Evolutionary conservation across 257 asterid genomes (phyloP).

Genomic region (Lantana camara): DNA sequence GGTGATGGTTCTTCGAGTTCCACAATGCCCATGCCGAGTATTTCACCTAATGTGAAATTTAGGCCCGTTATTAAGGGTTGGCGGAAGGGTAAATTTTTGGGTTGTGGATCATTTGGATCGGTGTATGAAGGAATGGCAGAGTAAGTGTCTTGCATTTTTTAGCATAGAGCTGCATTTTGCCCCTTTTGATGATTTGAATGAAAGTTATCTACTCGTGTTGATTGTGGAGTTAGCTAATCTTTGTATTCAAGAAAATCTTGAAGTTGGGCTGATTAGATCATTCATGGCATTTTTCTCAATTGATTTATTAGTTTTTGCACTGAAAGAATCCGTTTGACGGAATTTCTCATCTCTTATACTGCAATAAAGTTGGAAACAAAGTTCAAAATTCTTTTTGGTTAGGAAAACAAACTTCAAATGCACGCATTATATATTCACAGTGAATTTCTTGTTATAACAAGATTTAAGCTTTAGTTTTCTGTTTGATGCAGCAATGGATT

Average conservation of each 20-base stretch:
- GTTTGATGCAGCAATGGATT: conserved; percentile 77
- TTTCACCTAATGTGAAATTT: conserved; percentile 60
- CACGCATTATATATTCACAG: too few species aligned
- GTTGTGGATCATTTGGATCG: conserved; percentile 87
- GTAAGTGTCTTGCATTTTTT: conserved; percentile 48
- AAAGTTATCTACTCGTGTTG: background rate
- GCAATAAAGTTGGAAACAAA: background rate
- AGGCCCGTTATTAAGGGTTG: conserved; percentile 55
- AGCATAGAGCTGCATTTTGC: conserved; percentile 8
- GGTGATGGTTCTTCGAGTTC: conserved; percentile 78
- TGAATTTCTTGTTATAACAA: background rate
- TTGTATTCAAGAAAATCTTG: conserved; percentile 2
- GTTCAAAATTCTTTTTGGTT: conserved; percentile 8
- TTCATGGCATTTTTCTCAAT: background rate
- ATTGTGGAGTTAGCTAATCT: background rate
- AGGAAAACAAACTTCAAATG: conserved; percentile 11
- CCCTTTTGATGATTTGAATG: background rate
- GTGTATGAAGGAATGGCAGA: conserved; percentile 89
- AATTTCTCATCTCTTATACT: conserved; percentile 4
- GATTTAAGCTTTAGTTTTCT: too few species aligned
- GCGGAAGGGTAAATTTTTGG: conserved; percentile 86
- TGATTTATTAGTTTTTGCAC: background rate
- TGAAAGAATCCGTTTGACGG: background rate
- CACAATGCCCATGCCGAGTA: conserved; percentile 59
- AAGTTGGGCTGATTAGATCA: background rate